These are phyloP conservation scores for Striga hermonthica DNA, from an alignment of 305 asterid genomes.

Conservation along the genomic window DNA sequence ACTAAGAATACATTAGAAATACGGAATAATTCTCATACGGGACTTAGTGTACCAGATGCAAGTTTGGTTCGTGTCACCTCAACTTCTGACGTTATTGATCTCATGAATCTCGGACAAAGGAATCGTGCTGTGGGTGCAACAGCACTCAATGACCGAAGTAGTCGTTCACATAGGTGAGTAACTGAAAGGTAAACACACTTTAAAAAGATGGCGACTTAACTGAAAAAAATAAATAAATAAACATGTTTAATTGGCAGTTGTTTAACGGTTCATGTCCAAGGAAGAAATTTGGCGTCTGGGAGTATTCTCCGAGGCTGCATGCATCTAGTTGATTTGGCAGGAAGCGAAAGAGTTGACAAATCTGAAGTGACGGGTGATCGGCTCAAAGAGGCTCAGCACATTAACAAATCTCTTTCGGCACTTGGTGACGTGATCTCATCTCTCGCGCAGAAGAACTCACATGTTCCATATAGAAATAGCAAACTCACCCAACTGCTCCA, in stretches of 20 bases:
- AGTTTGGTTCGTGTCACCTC: constrained; percentile 50
- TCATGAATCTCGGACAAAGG: constrained; percentile 55
- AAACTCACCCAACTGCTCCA: constrained; percentile 19
- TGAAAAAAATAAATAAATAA: not conserved
- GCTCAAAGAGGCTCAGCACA: constrained; percentile 19
- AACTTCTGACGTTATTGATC: constrained; percentile 32
- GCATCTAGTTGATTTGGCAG: constrained; percentile 18
- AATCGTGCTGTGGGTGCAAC: constrained; percentile 61
- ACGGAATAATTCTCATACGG: constrained; percentile 72
- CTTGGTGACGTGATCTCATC: constrained; percentile 5
- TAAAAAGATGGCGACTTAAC: not conserved
- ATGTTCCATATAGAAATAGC: constrained; percentile 20
- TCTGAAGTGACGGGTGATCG: constrained; percentile 15
- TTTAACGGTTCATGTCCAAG: constrained; percentile 12
- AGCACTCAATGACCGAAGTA: constrained; percentile 60
- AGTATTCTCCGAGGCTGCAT: constrained; percentile 15
- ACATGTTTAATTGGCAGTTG: not conserved
- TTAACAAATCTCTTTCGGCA: constrained; percentile 15
- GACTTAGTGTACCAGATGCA: constrained; percentile 79
- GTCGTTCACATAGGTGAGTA: constrained; percentile 76
- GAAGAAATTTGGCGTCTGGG: not conserved
- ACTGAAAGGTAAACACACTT: constrained; percentile 8
- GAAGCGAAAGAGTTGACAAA: constrained; percentile 18
- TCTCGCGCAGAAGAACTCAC: constrained; percentile 12
- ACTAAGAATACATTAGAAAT: constrained; percentile 70